Evolutionary conservation across 2,329 filamentous ascomycete species (phyloP).

Genomic region (Botrytis fragariae): DNA sequence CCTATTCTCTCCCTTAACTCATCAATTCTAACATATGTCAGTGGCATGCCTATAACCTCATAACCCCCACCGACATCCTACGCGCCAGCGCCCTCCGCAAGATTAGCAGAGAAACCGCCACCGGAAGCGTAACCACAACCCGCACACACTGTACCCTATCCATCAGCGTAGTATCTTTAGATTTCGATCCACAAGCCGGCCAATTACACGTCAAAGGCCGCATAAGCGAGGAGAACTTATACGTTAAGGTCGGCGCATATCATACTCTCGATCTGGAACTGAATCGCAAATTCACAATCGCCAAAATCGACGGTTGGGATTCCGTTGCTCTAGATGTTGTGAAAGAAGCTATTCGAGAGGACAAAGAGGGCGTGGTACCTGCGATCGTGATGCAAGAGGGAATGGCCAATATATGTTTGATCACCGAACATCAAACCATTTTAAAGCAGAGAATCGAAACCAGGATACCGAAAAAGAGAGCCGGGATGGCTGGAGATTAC

Average conservation of each 20-base stretch:
- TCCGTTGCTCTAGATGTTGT: conserved; percentile 79
- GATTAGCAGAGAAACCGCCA: conserved; percentile 55
- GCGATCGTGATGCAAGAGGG: conserved; percentile 94
- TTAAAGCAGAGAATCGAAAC: conserved; percentile 68
- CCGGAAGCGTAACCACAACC: conserved; percentile 60
- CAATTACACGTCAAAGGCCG: conserved; percentile 67
- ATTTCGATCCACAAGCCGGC: conserved; percentile 67
- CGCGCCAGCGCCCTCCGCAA: conserved; percentile 65
- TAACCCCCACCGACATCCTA: conserved; percentile 62
- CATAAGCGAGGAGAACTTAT: conserved; percentile 63
- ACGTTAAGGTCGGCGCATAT: conserved; percentile 64
- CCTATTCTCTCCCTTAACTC: not conserved
- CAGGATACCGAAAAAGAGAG: conserved; percentile 64
- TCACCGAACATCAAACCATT: conserved; percentile 77
- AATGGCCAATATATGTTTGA: conserved; percentile 76
- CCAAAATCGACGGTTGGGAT: conserved; percentile 87
- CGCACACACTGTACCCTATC: conserved; percentile 63
- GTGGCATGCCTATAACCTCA: conserved; percentile 76
- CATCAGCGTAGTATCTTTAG: conserved; percentile 62
- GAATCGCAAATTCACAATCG: conserved; percentile 80
- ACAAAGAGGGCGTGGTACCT: conserved; percentile 77
- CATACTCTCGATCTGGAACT: conserved; percentile 83
- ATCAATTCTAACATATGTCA: conserved; percentile 35
- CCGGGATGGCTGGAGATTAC: conserved; percentile 59
- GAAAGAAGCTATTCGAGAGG: conserved; percentile 73